Conservation (phyloP, 2,329 filamentous ascomycete species). For the Claviceps sp. region DNA sequence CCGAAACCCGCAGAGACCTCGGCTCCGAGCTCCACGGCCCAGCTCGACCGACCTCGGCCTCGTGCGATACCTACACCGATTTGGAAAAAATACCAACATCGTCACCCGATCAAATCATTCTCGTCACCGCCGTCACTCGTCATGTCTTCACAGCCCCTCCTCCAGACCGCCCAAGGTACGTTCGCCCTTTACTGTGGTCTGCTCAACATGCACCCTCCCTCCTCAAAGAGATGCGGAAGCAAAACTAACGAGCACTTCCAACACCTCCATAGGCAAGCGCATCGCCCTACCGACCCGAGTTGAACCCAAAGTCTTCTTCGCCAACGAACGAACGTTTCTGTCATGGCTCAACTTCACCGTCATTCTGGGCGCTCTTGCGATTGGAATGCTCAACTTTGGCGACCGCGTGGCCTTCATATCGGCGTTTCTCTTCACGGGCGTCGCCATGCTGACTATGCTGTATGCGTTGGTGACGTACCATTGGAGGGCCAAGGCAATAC, state of each 20-base stretch:
- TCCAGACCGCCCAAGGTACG: slow-evolving; percentile 81
- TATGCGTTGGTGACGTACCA: slow-evolving; percentile 94
- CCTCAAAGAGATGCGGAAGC: background rate
- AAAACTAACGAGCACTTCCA: slow-evolving; percentile 7
- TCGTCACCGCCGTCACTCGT: slow-evolving; percentile 12
- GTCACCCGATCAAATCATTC: background rate
- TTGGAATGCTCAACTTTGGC: slow-evolving; percentile 96
- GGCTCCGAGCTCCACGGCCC: background rate
- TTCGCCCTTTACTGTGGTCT: background rate
- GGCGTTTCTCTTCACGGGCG: slow-evolving; percentile 83
- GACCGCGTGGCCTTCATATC: slow-evolving; percentile 89
- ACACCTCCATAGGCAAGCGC: slow-evolving; percentile 65
- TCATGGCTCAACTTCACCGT: slow-evolving; percentile 99
- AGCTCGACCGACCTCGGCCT: background rate
- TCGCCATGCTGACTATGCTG: slow-evolving; percentile 89
- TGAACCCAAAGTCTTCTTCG: slow-evolving; percentile 99
- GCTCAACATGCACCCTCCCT: background rate
- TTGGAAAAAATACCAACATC: background rate
- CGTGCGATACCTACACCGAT: background rate
- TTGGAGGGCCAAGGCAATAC: slow-evolving; percentile 89
- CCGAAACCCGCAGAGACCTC: background rate
- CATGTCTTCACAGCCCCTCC: slow-evolving; percentile 95
- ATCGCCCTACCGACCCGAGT: slow-evolving; percentile 96
- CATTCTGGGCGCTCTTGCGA: slow-evolving; percentile 88
- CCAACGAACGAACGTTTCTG: slow-evolving; percentile 97